Evolutionary conservation across 768 basidiomycete genomes (phyloP).

Genomic region (Rhizopogon sp.): DNA sequence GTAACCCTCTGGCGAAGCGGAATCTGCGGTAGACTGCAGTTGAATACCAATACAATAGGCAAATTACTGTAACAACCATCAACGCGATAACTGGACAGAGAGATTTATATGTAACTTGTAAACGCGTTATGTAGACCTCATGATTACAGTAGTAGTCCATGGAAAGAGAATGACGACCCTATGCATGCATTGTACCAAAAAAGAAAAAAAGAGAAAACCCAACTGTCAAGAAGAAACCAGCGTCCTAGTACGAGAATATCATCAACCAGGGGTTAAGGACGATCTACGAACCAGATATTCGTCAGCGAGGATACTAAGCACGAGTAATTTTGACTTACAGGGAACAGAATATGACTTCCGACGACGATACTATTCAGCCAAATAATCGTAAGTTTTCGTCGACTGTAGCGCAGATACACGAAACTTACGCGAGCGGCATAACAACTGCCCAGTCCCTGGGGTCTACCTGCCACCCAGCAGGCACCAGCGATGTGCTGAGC

Average conservation of each 20-base stretch:
- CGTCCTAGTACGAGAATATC: constrained; percentile 59
- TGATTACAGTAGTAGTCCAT: neutral
- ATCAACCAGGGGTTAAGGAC: constrained; percentile 87
- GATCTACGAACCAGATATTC: constrained; percentile 46
- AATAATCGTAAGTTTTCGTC: neutral
- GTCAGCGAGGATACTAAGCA: constrained; percentile 9
- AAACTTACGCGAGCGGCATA: constrained; percentile 64
- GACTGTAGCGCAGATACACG: constrained; percentile 12
- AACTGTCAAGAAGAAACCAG: too few species aligned
- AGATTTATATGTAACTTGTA: neutral
- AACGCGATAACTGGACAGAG: too few species aligned
- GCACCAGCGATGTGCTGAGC: constrained; percentile 48
- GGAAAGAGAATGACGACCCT: neutral
- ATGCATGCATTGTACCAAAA: neutral
- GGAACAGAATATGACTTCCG: constrained; percentile 67
- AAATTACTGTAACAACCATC: too few species aligned
- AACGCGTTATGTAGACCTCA: neutral
- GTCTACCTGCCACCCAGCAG: constrained; percentile 59
- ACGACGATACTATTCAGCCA: constrained; percentile 44
- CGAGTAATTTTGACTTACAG: constrained; percentile 40
- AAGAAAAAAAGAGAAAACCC: neutral
- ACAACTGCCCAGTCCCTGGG: constrained; percentile 68
- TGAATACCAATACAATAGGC: too few species aligned
- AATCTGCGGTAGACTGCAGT: too few species aligned
- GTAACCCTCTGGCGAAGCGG: too few species aligned